phyloP scores from a whole-genome alignment of 2,329 filamentous ascomycete genomes.

The Fusarium scirpi region DNA sequence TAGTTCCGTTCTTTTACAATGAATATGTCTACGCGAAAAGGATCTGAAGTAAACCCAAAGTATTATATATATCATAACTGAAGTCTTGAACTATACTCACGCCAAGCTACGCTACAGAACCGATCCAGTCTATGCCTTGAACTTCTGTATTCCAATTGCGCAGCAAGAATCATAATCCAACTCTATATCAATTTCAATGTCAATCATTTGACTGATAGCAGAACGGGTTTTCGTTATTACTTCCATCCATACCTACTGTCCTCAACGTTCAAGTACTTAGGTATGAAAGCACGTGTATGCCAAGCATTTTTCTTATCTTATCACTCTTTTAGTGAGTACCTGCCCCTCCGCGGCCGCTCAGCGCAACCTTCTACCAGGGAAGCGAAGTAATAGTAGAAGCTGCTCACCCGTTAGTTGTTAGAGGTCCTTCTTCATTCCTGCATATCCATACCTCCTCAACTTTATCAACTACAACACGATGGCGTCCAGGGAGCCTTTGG shows the following conservation, averaged over 20 bases:
- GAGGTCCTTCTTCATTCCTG: conserved; percentile 30
- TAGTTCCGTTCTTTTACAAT: neutral
- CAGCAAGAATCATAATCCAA: neutral
- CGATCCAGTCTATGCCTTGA: neutral
- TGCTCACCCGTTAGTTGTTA: conserved; percentile 26
- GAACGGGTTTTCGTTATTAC: neutral
- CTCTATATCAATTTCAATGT: neutral
- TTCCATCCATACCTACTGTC: neutral
- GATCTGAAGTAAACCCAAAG: neutral
- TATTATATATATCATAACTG: neutral
- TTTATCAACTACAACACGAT: conserved; percentile 38
- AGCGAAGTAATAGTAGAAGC: conserved; percentile 16
- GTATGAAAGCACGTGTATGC: conserved; percentile 21
- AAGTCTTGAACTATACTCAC: neutral
- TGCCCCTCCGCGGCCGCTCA: conserved; percentile 31
- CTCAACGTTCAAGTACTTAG: neutral
- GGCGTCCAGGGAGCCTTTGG: conserved; percentile 53
- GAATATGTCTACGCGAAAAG: neutral
- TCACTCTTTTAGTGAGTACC: conserved; percentile 27
- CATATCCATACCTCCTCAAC: neutral
- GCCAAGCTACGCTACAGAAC: neutral
- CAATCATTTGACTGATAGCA: neutral
- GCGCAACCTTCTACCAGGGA: conserved; percentile 9
- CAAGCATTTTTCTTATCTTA: conserved; percentile 38
- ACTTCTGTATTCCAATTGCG: neutral